Percentiles rank a stretch among this genome's conserved stretches.
These are phyloP conservation scores for Monosporascus sp. DNA, from an alignment of 2,329 filamentous ascomycete species.

Conservation along the genomic window DNA sequence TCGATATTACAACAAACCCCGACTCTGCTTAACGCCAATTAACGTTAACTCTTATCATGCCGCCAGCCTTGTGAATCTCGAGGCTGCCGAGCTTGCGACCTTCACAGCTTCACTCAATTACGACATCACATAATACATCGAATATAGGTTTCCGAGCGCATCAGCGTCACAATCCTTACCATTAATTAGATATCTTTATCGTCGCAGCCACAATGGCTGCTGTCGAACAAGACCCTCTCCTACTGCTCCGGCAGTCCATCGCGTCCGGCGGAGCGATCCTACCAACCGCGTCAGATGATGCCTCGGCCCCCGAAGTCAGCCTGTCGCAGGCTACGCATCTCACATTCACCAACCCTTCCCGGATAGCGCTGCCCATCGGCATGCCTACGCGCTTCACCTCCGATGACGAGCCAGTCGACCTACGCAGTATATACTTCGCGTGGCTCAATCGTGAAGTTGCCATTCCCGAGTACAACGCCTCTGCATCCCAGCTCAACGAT, in stretches of 20 bases:
- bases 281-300: slow-evolving; percentile 66
- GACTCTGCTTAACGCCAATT: not conserved
- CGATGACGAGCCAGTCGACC: slow-evolving; percentile 67
- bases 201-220: slow-evolving; percentile 45
- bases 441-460: slow-evolving; percentile 90
- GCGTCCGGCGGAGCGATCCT: slow-evolving; percentile 63
- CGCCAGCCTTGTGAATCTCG: not conserved
- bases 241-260: slow-evolving; percentile 80
- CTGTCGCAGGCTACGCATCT: slow-evolving; percentile 76
- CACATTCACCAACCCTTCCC: slow-evolving; percentile 59
- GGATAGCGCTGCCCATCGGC: slow-evolving; percentile 62
- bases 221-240: slow-evolving; percentile 67
- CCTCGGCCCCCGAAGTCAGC: slow-evolving; percentile 53
- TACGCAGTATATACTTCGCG: slow-evolving; percentile 93
- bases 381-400: slow-evolving; percentile 82
- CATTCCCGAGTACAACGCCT: slow-evolving; percentile 86
- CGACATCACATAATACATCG: not conserved
- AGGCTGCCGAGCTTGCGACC: not conserved
- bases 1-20: not conserved
- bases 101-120: not conserved
- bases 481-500: slow-evolving; percentile 74
- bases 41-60: not conserved
- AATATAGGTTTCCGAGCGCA: not conserved
- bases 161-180: not conserved
- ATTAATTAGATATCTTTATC: not conserved